Evolutionary conservation across 2,329 filamentous ascomycete species (phyloP), one percentile per base, ranked within the genome.

Genomic region (Diaporthe velutina): DNA sequence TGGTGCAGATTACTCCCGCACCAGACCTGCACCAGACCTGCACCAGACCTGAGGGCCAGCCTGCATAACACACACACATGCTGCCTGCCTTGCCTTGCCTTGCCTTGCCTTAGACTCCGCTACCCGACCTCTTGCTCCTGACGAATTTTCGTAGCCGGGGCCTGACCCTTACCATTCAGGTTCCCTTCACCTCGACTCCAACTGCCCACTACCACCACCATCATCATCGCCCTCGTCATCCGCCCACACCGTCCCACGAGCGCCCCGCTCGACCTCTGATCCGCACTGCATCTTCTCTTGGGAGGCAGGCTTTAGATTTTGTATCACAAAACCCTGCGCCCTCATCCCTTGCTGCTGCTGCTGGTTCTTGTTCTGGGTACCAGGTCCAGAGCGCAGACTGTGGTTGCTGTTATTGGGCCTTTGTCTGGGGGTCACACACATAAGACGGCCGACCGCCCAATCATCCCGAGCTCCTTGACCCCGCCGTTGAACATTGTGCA

Each of bases 401-500:
- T 70, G 35, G 38, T 73, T 57, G 54, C 70, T 66, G 54, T 70
- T 70, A 76, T 61, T 76, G 73, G 73, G 73, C 72, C 71, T 74
- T 61, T 73, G 57, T 66, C 60, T 54, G 60, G 74, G 74, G 75
- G 73, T 73, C 67, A 54, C 75, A 76, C 74, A 74, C 68, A 73
- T 68, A 70, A 70, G 64, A 73, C 73, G 48, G 70, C 74, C 75
- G 33, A 73, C 75, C 73, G 55, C 75, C 75, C 75, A 76, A 76
- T 76, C 75, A 76, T 74, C 74, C 73, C 73, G 48, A 60, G 55
- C 73, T 76, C 64, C 71, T 55, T 72, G 73, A 76, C 75, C 75
- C 75, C 75, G 75, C 75, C 73, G 73, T 76, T 76, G 61, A 66
- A 57, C 75, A 70, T 76, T 52, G 54, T 74, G 74, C 61, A 58